A percentile compares a stretch with the other conserved stretches of the same genome.
Evolutionary conservation across 345 rosid genomes (phyloP).

Genomic region (Eutrema japonicum): DNA sequence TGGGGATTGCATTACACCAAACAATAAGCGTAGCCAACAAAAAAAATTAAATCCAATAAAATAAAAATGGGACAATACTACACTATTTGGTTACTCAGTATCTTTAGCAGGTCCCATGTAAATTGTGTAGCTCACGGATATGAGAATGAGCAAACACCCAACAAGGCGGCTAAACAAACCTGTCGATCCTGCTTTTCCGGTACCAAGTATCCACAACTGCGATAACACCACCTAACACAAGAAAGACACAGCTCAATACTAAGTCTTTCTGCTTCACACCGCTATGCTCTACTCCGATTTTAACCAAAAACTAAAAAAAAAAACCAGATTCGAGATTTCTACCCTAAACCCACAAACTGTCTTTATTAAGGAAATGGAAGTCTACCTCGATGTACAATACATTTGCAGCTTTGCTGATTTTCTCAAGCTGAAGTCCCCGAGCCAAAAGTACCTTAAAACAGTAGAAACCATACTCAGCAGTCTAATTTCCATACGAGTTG

Average conservation of each 20-base stretch:
- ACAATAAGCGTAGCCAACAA: background rate
- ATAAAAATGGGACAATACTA: conserved; percentile 7
- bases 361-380: background rate
- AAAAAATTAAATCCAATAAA: background rate
- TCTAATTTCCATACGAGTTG: background rate
- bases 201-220: conserved; percentile 61
- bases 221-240: conserved; percentile 63
- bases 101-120: conserved; percentile 78
- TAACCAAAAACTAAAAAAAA: no score
- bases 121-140: conserved; percentile 68
- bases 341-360: background rate
- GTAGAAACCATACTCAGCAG: background rate
- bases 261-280: conserved; percentile 6
- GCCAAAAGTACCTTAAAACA: conserved; percentile 70
- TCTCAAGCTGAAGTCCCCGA: conserved; percentile 89
- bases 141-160: conserved; percentile 72
- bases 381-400: conserved; percentile 69
- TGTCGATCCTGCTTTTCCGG: conserved; percentile 48
- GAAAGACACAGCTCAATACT: background rate
- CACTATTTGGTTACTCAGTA: conserved; percentile 45
- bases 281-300: background rate
- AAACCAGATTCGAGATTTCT: background rate
- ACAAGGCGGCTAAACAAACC: conserved; percentile 58
- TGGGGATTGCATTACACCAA: conserved; percentile 5
- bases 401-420: conserved; percentile 76